A percentile compares a stretch with the other conserved stretches of the same genome.
Conservation (phyloP, 495 filamentous ascomycete species). For the Pseudotulostoma volvatum region DNA sequence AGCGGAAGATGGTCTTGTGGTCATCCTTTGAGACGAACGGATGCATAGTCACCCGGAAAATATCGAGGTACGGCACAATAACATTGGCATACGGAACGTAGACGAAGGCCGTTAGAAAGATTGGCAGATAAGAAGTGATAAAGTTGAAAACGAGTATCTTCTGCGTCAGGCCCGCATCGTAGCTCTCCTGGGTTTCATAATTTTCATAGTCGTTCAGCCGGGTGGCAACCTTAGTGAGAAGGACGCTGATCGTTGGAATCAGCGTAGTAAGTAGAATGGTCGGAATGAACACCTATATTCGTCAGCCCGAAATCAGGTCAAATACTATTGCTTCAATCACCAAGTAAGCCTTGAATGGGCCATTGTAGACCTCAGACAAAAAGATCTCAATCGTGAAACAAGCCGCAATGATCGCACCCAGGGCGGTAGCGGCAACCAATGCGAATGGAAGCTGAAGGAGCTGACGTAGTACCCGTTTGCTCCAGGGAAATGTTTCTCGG, state of each 20-base stretch:
- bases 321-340: too few species aligned
- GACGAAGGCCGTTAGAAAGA: slow-evolving; percentile 88
- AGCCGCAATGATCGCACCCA: slow-evolving; percentile 68
- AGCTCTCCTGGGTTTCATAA: slow-evolving; percentile 67
- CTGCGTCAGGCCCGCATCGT: slow-evolving; percentile 65
- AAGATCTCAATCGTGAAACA: slow-evolving; percentile 95
- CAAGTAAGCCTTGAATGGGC: slow-evolving; percentile 71
- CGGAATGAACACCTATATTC: slow-evolving; percentile 74
- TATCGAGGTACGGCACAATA: slow-evolving; percentile 77
- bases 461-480: slow-evolving; percentile 63
- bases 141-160: slow-evolving; percentile 96
- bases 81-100: slow-evolving; percentile 86
- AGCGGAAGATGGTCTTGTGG: slow-evolving; percentile 39
- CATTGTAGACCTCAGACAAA: slow-evolving; percentile 83
- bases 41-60: slow-evolving; percentile 64
- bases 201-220: slow-evolving; percentile 78
- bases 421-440: slow-evolving; percentile 43
- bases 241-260: slow-evolving; percentile 58
- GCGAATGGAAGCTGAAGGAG: slow-evolving; percentile 83
- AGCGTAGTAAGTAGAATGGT: slow-evolving; percentile 69
- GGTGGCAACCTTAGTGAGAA: slow-evolving; percentile 64
- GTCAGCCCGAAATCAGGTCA: too few species aligned
- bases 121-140: slow-evolving; percentile 85
- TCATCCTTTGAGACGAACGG: slow-evolving; percentile 59
- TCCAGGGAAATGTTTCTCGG: slow-evolving; percentile 58